These are phyloP conservation scores for Sclerotinia nivalis DNA, from an alignment of 2,329 filamentous ascomycete species.

Conservation along the genomic window DNA sequence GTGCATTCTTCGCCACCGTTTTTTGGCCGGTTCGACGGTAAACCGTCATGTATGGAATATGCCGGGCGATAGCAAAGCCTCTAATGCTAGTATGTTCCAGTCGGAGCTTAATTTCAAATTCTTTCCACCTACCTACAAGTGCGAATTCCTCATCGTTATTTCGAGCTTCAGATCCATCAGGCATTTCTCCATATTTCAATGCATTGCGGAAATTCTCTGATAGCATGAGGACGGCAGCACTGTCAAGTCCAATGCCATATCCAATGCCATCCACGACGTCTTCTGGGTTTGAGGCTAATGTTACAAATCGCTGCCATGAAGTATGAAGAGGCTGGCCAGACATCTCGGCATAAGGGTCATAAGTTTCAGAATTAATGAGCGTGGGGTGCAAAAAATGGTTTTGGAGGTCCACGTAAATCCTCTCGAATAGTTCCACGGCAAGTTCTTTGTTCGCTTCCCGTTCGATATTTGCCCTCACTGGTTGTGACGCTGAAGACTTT, in stretches of 20 bases:
- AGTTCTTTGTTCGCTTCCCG: background rate
- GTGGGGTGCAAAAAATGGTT: constrained; percentile 13
- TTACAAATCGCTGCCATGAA: background rate
- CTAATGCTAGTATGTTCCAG: constrained; percentile 4
- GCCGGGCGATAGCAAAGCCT: constrained; percentile 17
- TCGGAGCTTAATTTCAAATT: background rate
- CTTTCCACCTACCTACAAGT: background rate
- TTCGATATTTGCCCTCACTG: no score
- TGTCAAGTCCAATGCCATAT: background rate
- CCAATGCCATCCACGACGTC: background rate
- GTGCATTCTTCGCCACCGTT: background rate
- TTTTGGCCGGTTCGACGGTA: background rate
- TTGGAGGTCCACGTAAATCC: constrained; percentile 12
- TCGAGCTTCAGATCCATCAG: background rate
- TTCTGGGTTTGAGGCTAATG: background rate
- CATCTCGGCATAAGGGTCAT: constrained; percentile 1
- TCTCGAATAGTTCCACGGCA: background rate
- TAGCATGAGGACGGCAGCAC: constrained; percentile 13
- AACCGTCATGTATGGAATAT: constrained; percentile 12
- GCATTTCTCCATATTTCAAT: background rate
- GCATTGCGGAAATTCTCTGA: constrained; percentile 5
- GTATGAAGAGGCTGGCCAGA: background rate
- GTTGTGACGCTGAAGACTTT: background rate
- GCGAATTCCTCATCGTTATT: background rate
- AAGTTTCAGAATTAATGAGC: constrained; percentile 5